Evolutionary conservation across 257 asterid species (phyloP).

Genomic region (Plectranthus barbatus): DNA sequence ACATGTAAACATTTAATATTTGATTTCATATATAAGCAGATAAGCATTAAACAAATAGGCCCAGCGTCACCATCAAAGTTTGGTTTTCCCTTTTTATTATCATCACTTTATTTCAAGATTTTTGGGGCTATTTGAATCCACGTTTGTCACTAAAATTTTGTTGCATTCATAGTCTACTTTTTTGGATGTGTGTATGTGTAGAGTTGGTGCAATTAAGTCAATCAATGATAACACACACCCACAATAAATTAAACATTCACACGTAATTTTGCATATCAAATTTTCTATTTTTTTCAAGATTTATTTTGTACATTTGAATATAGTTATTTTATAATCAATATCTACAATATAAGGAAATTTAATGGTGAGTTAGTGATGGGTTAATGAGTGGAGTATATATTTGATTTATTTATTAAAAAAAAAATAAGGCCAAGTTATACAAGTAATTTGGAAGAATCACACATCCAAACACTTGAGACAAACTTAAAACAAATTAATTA

Average conservation of each 20-base stretch:
- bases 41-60: neutral
- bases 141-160: constrained; percentile 20
- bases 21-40: constrained; percentile 8
- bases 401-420: no score
- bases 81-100: constrained; percentile 17
- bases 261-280: no score
- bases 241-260: neutral
- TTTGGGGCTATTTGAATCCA: constrained; percentile 20
- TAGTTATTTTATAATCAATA: no score
- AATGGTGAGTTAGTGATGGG: no score
- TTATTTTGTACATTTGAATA: no score
- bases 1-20: constrained; percentile 2
- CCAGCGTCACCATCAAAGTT: constrained; percentile 23
- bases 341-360: no score
- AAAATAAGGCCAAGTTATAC: no score
- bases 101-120: neutral
- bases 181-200: neutral
- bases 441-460: no score
- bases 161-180: constrained; percentile 2
- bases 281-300: no score
- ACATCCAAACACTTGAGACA: no score
- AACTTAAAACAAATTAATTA: no score
- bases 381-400: no score
- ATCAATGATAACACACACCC: neutral
- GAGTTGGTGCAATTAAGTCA: constrained; percentile 5